phyloP scores from a whole-genome alignment of 371 early-diverging fungal genomes.

The Haplosporangium sp. region DNA sequence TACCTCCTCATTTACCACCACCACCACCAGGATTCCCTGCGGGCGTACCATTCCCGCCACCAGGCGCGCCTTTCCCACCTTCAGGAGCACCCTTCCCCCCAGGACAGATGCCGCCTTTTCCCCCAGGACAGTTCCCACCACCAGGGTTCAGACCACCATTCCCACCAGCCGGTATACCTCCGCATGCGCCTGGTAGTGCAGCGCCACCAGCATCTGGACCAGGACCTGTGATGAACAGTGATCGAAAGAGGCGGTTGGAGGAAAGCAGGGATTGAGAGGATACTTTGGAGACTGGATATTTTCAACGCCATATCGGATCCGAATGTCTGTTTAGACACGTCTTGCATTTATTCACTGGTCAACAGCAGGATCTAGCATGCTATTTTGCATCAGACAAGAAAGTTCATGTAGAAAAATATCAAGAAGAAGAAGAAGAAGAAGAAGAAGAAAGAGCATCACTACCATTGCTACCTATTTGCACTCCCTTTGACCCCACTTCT shows the following conservation, averaged over 20 bases:
- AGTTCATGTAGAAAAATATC: no score
- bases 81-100: slow-evolving; percentile 27
- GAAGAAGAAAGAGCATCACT: no score
- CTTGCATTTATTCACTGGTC: no score
- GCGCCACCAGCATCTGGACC: slow-evolving; percentile 14
- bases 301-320: no score
- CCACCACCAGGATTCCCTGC: slow-evolving; percentile 47
- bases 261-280: slow-evolving; percentile 26
- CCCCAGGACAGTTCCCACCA: slow-evolving; percentile 22
- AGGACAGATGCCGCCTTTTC: slow-evolving; percentile 20
- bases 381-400: no score
- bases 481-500: no score
- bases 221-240: slow-evolving; percentile 38
- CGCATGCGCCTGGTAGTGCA: slow-evolving; percentile 8
- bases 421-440: no score
- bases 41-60: slow-evolving; percentile 39
- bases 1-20: slow-evolving; percentile 17
- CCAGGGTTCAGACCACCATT: slow-evolving; percentile 25
- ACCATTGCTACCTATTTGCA: no score
- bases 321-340: no score
- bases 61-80: slow-evolving; percentile 35
- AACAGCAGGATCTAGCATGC: no score
- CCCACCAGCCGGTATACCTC: slow-evolving; percentile 37
- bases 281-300: no score
- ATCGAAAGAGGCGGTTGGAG: slow-evolving; percentile 50